phyloP scores from a whole-genome alignment of 805 yeast genomes.

The Ogataea chonburiensis region DNA sequence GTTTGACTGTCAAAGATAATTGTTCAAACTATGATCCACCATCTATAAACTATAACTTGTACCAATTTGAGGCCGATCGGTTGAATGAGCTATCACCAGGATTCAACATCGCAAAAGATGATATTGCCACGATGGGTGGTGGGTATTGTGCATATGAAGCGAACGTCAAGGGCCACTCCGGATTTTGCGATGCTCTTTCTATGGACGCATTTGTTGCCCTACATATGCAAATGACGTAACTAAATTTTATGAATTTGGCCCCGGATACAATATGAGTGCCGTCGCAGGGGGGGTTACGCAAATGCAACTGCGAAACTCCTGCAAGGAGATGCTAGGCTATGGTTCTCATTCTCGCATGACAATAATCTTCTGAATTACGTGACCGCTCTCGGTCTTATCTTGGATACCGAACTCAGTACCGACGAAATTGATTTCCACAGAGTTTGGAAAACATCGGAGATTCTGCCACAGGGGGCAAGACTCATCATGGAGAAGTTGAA shows the following conservation, averaged over 20 bases:
- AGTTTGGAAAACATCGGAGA: conserved; percentile 39
- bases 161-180: conserved; percentile 63
- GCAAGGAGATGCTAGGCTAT: conserved; percentile 31
- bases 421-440: conserved; percentile 42
- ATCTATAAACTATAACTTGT: conserved; percentile 30
- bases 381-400: conserved; percentile 59
- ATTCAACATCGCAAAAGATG: conserved; percentile 47
- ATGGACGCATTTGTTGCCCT: conserved; percentile 59
- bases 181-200: conserved; percentile 63
- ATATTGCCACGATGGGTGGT: conserved; percentile 50
- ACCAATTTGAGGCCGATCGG: conserved; percentile 49
- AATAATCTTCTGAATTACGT: conserved; percentile 55
- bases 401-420: conserved; percentile 38
- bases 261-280: conserved; percentile 54
- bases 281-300: conserved; percentile 56
- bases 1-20: conserved; percentile 38
- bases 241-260: conserved; percentile 58
- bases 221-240: conserved; percentile 54
- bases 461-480: conserved; percentile 53
- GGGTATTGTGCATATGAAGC: conserved; percentile 74
- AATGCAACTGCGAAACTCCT: conserved; percentile 38
- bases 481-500: conserved; percentile 44
- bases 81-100: conserved; percentile 52
- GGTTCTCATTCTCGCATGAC: conserved; percentile 72
- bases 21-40: conserved; percentile 34